phyloP scores from a whole-genome alignment of 202 grass and related monocot genomes.

The Schoenoplectus triqueter region DNA sequence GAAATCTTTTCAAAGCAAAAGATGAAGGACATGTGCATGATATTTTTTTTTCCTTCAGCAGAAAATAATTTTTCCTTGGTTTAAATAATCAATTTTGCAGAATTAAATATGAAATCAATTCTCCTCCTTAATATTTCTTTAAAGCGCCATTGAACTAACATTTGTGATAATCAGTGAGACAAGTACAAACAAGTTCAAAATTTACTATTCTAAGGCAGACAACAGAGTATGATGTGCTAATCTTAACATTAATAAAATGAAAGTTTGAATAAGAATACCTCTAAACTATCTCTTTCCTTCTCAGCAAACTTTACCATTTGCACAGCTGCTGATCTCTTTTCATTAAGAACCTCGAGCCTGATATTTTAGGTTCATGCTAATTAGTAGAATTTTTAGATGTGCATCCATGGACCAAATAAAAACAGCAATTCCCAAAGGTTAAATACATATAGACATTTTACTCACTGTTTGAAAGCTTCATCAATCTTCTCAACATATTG shows the following conservation, averaged over 20 bases:
- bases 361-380: slow-evolving; percentile 40
- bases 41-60: neutral
- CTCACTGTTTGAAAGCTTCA: slow-evolving; percentile 90
- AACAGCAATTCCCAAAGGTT: neutral
- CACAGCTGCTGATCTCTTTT: slow-evolving; percentile 73
- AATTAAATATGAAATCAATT: neutral
- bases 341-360: slow-evolving; percentile 89
- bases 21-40: slow-evolving; percentile 12
- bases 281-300: slow-evolving; percentile 94
- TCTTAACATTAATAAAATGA: slow-evolving; percentile 26
- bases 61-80: too few relatives aligned
- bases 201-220: neutral
- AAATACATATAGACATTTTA: slow-evolving; percentile 38
- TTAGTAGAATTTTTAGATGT: slow-evolving; percentile 22
- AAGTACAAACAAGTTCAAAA: neutral
- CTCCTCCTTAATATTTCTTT: neutral
- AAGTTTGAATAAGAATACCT: slow-evolving; percentile 51
- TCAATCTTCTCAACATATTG: slow-evolving; percentile 95
- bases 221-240: slow-evolving; percentile 26
- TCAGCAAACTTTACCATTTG: slow-evolving; percentile 96
- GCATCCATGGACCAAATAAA: neutral
- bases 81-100: neutral
- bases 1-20: neutral
- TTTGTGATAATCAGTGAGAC: neutral
- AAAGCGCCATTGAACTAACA: neutral